A percentile compares a stretch with the other conserved stretches of the same genome.
These are phyloP conservation scores for Senecio squalidus DNA, from an alignment of 140 eudicot species.

Conservation along the genomic window DNA sequence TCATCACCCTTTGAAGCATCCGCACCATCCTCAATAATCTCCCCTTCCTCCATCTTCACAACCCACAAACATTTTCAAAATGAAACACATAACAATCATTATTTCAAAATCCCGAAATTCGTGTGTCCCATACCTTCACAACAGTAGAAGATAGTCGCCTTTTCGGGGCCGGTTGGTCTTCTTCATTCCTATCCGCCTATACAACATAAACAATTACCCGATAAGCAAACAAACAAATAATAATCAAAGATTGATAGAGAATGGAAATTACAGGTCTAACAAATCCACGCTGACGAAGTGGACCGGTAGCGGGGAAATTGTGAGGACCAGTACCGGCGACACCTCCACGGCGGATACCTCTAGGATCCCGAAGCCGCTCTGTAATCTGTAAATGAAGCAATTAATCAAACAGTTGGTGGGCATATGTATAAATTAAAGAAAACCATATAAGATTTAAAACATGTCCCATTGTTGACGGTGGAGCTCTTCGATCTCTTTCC, in stretches of 20 bases:
- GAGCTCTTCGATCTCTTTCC: conserved; percentile 86
- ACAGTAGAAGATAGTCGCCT: conserved; percentile 90
- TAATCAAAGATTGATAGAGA: not conserved
- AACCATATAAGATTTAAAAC: not conserved
- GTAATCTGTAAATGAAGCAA: conserved; percentile 47
- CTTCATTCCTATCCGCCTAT: conserved; percentile 81
- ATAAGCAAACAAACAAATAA: conserved; percentile 4
- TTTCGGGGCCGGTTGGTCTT: conserved; percentile 83
- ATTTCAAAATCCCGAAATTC: not conserved
- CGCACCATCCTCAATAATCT: conserved; percentile 50
- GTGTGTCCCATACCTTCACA: conserved; percentile 54
- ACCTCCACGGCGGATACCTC: conserved; percentile 96
- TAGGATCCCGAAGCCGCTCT: conserved; percentile 88
- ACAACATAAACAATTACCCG: conserved; percentile 1
- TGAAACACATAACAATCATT: not conserved
- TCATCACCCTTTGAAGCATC: conserved; percentile 33
- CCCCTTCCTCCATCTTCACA: conserved; percentile 79
- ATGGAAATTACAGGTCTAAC: conserved; percentile 60
- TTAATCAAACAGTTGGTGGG: conserved; percentile 25
- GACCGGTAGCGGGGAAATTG: too few relatives aligned
- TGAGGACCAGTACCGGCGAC: conserved; percentile 46
- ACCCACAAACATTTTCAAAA: conserved; percentile 3
- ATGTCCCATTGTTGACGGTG: conserved; percentile 93
- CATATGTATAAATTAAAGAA: conserved; percentile 1
- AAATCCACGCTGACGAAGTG: conserved; percentile 74